Evolutionary conservation across 805 yeast species (phyloP).

Genomic region (Geotrichum ghanense): DNA sequence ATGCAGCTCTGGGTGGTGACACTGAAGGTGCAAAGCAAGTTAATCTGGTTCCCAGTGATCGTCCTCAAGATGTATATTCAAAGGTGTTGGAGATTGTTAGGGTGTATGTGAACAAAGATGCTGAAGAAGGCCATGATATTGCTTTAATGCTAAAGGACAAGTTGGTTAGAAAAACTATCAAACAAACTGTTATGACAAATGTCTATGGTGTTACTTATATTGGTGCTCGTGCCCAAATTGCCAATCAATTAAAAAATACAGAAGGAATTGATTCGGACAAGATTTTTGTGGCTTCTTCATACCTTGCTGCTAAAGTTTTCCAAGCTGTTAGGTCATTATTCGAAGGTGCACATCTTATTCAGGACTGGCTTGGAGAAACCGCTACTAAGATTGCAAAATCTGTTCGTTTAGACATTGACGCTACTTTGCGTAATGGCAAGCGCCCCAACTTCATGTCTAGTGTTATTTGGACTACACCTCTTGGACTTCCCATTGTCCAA

Average conservation of each 20-base stretch:
- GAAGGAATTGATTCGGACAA: constrained; percentile 38
- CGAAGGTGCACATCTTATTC: constrained; percentile 86
- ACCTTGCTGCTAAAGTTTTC: constrained; percentile 69
- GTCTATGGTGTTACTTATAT: constrained; percentile 93
- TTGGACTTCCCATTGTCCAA: constrained; percentile 93
- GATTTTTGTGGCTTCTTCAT: constrained; percentile 41
- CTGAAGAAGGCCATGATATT: constrained; percentile 16
- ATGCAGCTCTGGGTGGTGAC: constrained; percentile 64
- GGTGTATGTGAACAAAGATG: constrained; percentile 36
- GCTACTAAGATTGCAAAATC: constrained; percentile 75
- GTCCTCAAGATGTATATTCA: constrained; percentile 52
- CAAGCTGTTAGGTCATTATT: constrained; percentile 76
- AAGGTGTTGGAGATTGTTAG: constrained; percentile 42
- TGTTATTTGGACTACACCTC: constrained; percentile 96
- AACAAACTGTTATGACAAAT: constrained; percentile 96
- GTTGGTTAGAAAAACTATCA: constrained; percentile 77
- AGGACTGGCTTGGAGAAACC: constrained; percentile 88
- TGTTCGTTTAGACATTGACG: constrained; percentile 51
- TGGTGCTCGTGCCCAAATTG: constrained; percentile 87
- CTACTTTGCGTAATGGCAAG: constrained; percentile 29
- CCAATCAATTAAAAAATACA: constrained; percentile 56
- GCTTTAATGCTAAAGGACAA: constrained; percentile 42
- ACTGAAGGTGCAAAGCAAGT: constrained; percentile 54
- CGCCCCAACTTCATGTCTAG: constrained; percentile 64
- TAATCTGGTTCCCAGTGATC: constrained; percentile 41